Evolutionary conservation across 352 stramenopile species (phyloP), one percentile per base, ranked within the genome.

Genomic region (Phytophthora multivora): DNA sequence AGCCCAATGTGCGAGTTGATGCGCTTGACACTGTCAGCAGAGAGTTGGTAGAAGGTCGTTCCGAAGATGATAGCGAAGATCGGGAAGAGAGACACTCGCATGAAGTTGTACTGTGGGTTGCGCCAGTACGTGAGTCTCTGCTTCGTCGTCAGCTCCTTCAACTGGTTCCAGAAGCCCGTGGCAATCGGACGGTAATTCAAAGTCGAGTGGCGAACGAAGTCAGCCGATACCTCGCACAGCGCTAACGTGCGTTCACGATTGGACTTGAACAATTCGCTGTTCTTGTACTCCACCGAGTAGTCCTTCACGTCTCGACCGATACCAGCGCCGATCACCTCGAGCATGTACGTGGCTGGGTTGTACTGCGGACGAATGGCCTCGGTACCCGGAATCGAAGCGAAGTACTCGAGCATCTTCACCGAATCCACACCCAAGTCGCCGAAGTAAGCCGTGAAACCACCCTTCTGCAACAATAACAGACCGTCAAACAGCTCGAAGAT

Each of bases 321-420:
- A 57, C 79, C 86, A 18, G 86, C 83, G 10, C 83, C 83, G 36
- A 94, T 93, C 3, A 89, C 73, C 16, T 95, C 87, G 7, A 98
- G 73, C 85, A 98, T 96, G 68, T 83, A 97, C 25, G 77, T 96
- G 4, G 90, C 91, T 9, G 93, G 91, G 70, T 98, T 98, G 63
- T 93, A 88, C 51, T 86, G 75, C 5, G 80, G 67, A 1, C 65
- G 68, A 43, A 97, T 94, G 41, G 81, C 58, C 18, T 79, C 73
- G 12, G 79, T 87, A 11, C 75, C 73, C 25, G 88, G 95, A 36
- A 95, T 84, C n/a, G 67, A 77, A 11, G 89, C 75, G 40, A 98
- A 93, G 65, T 97, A 98, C 21, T 90, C 60, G 19, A 98, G 80
- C 61, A 98, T 79, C 40, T 83, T 80, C 19, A 65, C 72, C 9